Base-by-base conservation (phyloP, 352 stramenopile genomes). In the Elongisporangium anandrum region DNA sequence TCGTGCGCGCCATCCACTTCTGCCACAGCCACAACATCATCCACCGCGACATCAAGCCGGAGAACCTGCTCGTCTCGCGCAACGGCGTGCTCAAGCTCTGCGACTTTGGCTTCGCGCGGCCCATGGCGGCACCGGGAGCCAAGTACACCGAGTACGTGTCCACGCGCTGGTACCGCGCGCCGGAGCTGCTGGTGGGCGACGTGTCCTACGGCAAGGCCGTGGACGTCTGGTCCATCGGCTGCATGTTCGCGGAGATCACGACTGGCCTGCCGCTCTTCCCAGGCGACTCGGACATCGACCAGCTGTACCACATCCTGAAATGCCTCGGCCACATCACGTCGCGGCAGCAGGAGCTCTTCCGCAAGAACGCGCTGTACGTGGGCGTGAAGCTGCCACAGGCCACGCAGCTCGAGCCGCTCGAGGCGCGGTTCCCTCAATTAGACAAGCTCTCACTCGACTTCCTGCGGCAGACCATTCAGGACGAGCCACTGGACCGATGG, bases 211-310 rank as follows among this genome's bases (percentile, higher is more conserved):
- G 97, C 52, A 97, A 96, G 57, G 93, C 91, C 7, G 97, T 99
- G 34, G 97, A 99, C 61, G 92, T 99, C 45, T 99, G 97, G 97
- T 97, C 90, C 16, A 88, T 98, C 23, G 96, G 95, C 41, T 99
- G 95, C 77, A 96, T 99, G 65, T 94, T 96, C 53, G 93, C 94
- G 17, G 97, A 99, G 75, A 89, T 99, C 48, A 97, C 97, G 64
- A 90, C 98, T 2, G 96, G 97, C 0, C 61, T 99, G 19, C 97
- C 96, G 1, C 88, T 99, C 15, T 97, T 99, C 52, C 96, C 97
- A 1, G 97, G 97, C 15, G 92, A 98, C 65, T 98, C 97, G 45
- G 95, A 99, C 58, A 97, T 99, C 65, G 96, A 99, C 73, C 96
- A 92, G 66, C 65, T 94, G 1, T 92, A 90, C 66, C 83, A 94